Conservation (phyloP, 257 asterid genomes). For the Nicotiana benthamiana region DNA sequence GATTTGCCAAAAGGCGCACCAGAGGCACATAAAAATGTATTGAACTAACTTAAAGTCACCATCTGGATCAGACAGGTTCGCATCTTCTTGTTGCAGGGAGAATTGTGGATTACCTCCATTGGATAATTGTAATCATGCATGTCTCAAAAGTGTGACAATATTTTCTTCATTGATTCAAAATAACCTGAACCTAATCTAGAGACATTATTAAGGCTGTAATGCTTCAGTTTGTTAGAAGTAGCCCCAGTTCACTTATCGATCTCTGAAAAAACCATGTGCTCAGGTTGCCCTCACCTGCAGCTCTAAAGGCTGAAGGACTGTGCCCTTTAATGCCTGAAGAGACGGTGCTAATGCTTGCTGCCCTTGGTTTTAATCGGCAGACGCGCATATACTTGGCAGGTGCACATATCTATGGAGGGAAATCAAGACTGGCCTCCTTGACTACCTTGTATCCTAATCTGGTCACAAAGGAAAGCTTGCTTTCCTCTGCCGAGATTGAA, state of each 20-base stretch:
- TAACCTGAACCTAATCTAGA: neutral
- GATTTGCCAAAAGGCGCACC: neutral
- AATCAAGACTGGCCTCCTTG: slow-evolving; percentile 69
- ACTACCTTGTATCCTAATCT: slow-evolving; percentile 86
- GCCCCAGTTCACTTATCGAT: neutral
- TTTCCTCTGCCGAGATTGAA: slow-evolving; percentile 68
- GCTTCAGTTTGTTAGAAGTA: neutral
- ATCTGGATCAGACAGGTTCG: neutral
- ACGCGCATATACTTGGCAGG: slow-evolving; percentile 90
- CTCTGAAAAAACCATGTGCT: neutral
- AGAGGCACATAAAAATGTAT: neutral
- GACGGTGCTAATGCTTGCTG: slow-evolving; percentile 93
- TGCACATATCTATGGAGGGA: slow-evolving; percentile 91
- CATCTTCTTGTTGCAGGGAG: neutral
- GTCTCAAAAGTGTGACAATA: neutral
- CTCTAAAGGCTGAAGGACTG: slow-evolving; percentile 69
- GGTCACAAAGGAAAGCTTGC: slow-evolving; percentile 83
- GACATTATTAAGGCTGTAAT: neutral
- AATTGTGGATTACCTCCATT: neutral
- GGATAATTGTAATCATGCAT: neutral
- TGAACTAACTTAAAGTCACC: neutral
- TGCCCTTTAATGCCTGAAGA: slow-evolving; percentile 99
- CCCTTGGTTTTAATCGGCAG: slow-evolving; percentile 80
- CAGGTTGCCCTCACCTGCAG: slow-evolving; percentile 76
- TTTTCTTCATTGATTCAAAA: neutral